Base-by-base conservation (phyloP, 1,284 basidiomycete species). In the Sanguinoderma infundibulare region DNA sequence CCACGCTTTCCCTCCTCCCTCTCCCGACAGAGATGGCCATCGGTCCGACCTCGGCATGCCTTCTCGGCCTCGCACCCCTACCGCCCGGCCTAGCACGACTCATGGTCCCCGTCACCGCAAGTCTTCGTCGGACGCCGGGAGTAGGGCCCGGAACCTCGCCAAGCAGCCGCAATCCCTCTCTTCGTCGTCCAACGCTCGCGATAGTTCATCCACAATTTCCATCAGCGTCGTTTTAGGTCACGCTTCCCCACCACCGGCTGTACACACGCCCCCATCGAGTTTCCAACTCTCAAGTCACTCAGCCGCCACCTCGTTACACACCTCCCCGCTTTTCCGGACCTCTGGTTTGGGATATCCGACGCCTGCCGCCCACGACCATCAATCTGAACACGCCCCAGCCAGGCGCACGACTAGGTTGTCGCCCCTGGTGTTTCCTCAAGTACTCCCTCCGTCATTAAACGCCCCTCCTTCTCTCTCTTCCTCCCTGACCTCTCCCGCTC, bases 331-430 rank as follows among this genome's bases (percentile, higher is more conserved):
- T 40, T 55, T 67, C 69, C 64, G 68, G 59, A 58, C 65, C 60
- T 60, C 67, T 66, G 62, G 56, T 44, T 60, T 60, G 60, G 67
- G 67, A 53, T 62, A 55, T 62, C 70, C 62, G 51, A 42, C 53
- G 26, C 46, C 66, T 54, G 46, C 47, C 59, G 47, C 62, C 67
- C 69, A 69, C 66, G 60, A 62, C 69, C 70, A 70, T 70, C 71
- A 72, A 57, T 62, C 65, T 59, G 60, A 54, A 63, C 70, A 68
- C 69, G 68, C 68, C 65, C 62, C 62, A 59, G 53, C 50, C 63
- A 60, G 61, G 42, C 55, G 63, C 59, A 62, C 56, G 62, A 57
- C 66, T 42, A 63, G 61, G 62, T 51, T 64, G 57, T 55, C 64
- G 64, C 63, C 65, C 44, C 63, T 65, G 36, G 60, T 51, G 46